Percentiles rank a stretch among this genome's conserved stretches.
Conservation (phyloP, 1,284 basidiomycete species). For the Ceratobasidium sp. region DNA sequence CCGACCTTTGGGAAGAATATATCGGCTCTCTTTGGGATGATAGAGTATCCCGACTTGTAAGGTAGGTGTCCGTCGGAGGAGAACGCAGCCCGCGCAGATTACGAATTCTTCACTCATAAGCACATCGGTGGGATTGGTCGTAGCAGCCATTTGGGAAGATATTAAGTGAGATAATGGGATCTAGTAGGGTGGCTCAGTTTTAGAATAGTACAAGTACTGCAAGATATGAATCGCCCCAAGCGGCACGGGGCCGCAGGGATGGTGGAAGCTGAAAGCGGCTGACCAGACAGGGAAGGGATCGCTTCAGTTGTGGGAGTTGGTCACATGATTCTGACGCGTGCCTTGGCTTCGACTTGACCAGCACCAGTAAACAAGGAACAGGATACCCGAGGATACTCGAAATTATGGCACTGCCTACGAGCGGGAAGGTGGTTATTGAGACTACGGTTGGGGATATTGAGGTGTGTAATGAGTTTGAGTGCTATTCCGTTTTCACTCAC, state of each 20-base stretch:
- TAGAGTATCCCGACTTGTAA: slow-evolving; percentile 51
- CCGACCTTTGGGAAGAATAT: slow-evolving; percentile 70
- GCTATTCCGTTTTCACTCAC: not conserved
- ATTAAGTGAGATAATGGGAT: not conserved
- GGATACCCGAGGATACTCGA: not conserved
- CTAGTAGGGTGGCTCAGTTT: not conserved
- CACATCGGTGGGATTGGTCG: slow-evolving; percentile 35
- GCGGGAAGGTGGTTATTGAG: slow-evolving; percentile 87
- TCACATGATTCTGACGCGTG: slow-evolving; percentile 12
- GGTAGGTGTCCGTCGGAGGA: slow-evolving; percentile 43
- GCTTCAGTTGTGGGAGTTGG: not conserved
- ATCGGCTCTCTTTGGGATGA: slow-evolving; percentile 56
- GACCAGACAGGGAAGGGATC: slow-evolving; percentile 7
- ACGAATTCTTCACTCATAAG: slow-evolving; percentile 48
- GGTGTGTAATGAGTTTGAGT: slow-evolving; percentile 51
- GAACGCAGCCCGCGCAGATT: slow-evolving; percentile 49
- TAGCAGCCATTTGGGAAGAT: slow-evolving; percentile 22
- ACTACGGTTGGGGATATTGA: slow-evolving; percentile 94
- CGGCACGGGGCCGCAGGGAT: slow-evolving; percentile 44
- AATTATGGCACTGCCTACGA: slow-evolving; percentile 72
- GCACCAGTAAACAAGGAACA: slow-evolving; percentile 14
- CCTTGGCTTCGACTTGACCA: slow-evolving; percentile 1
- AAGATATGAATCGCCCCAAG: slow-evolving; percentile 35
- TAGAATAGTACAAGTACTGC: not conserved
- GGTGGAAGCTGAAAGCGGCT: slow-evolving; percentile 12